Evolutionary conservation across 2,329 filamentous ascomycete species (phyloP).

Genomic region (Phaeosphaeria sp.): DNA sequence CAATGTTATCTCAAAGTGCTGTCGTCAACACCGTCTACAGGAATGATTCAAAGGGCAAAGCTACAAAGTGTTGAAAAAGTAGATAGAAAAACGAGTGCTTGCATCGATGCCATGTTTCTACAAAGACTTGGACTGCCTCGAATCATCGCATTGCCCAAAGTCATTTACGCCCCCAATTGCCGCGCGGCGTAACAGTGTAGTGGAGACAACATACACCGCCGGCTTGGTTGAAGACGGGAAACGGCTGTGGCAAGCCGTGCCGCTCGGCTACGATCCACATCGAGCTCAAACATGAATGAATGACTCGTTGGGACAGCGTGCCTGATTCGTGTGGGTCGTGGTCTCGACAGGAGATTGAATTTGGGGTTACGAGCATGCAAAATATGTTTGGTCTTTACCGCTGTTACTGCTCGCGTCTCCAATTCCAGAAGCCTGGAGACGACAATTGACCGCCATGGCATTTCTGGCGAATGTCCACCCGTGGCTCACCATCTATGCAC

Average conservation of each 20-base stretch:
- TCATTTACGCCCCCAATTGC: neutral
- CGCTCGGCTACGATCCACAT: neutral
- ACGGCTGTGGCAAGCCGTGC: neutral
- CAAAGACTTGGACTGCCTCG: neutral
- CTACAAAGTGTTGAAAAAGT: too few relatives aligned
- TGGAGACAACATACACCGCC: neutral
- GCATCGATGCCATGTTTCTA: too few relatives aligned
- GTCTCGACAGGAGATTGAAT: neutral
- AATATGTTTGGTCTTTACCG: neutral
- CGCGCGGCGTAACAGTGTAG: neutral
- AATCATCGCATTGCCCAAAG: neutral
- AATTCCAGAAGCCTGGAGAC: too few relatives aligned
- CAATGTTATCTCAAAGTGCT: neutral
- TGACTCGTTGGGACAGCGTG: neutral
- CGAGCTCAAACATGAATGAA: neutral
- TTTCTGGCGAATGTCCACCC: neutral
- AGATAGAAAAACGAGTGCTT: too few relatives aligned
- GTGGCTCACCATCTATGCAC: constrained; percentile 9
- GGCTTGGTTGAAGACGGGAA: neutral
- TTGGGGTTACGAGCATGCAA: neutral
- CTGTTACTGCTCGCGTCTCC: neutral
- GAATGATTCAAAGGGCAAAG: too few relatives aligned
- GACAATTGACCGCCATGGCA: constrained; percentile 3
- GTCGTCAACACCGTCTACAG: too few relatives aligned
- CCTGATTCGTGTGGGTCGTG: neutral